Evolutionary conservation across 23 red algal genomes (phyloP), one percentile per base, ranked within the genome.

Genomic region (Gracilaria vermiculophylla): DNA sequence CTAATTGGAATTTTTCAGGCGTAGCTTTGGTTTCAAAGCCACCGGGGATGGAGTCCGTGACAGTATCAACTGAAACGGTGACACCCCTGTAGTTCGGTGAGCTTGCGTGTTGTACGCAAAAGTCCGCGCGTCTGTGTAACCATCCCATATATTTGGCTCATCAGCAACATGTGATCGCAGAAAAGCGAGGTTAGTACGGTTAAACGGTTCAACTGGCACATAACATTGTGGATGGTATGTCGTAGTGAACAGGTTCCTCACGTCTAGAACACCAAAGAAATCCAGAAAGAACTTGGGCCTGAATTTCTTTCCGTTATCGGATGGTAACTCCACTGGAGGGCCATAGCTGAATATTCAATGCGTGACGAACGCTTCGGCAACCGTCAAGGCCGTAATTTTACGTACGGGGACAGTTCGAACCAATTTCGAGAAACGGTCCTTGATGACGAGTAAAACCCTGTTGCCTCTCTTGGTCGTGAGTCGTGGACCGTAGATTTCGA

Each of bases 191-290:
- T n/a, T n/a, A n/a, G n/a, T n/a, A n/a, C n/a, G n/a, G n/a, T n/a
- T n/a, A n/a, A n/a, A n/a, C n/a, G n/a, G n/a, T 66, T 12, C 37
- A 5, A 70, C 39, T 14, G 36, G 5, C 5, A 5, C 81, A 61
- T 85, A 71, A 27, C 32, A 47, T 39, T 85, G 56, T 1, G 39
- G 33, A 34, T 85, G 81, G 27, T 85, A 85, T 2, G 81, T 72
- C 29, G 56, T 62, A 6, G 56, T 85, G 61, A 71, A 67, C 36
- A 53, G 15, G 23, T 85, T 61, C 9, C 48, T 51, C 1, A 53
- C 39, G 13, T 31, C 39, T 7, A 2, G 71, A 7, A 61, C n/a
- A n/a, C n/a, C n/a, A n/a, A n/a, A n/a, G n/a, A n/a, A n/a, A n/a
- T n/a, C n/a, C n/a, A n/a, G n/a, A n/a, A n/a, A n/a, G n/a, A n/a